phyloP scores from a whole-genome alignment of 2,329 filamentous ascomycete genomes.

The Xylaria multiplex region DNA sequence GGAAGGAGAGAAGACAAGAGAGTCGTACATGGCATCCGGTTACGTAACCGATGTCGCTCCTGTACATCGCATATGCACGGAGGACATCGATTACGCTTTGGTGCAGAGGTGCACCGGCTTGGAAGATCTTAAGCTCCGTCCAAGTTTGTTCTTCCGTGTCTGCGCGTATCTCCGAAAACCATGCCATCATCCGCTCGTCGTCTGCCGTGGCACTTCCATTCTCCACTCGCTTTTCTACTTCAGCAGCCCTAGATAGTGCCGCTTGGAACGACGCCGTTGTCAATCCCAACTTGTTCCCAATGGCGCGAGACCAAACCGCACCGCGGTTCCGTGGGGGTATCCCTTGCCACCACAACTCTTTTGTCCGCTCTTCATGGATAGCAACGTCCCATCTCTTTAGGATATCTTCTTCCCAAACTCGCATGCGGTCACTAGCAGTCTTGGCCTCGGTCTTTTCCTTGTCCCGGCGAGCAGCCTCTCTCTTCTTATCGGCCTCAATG shows the following conservation, averaged over 20 bases:
- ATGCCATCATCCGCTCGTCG: slow-evolving; percentile 65
- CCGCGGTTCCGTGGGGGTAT: slow-evolving; percentile 76
- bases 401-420: slow-evolving; percentile 80
- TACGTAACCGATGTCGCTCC: slow-evolving; percentile 82
- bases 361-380: slow-evolving; percentile 73
- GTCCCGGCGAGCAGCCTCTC: slow-evolving; percentile 62
- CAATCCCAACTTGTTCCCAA: slow-evolving; percentile 78
- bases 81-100: slow-evolving; percentile 75
- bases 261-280: slow-evolving; percentile 74
- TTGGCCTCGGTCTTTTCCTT: slow-evolving; percentile 65
- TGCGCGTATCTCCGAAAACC: slow-evolving; percentile 71
- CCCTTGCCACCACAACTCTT: slow-evolving; percentile 85
- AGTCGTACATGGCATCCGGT: slow-evolving; percentile 76
- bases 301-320: slow-evolving; percentile 74
- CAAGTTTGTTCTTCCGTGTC: slow-evolving; percentile 74
- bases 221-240: slow-evolving; percentile 67
- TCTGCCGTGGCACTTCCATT: slow-evolving; percentile 62
- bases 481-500: slow-evolving; percentile 68
- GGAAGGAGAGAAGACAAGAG: slow-evolving; percentile 1
- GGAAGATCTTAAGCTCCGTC: slow-evolving; percentile 78
- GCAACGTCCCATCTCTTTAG: slow-evolving; percentile 79
- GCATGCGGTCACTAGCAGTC: slow-evolving; percentile 63
- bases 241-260: slow-evolving; percentile 73
- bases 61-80: slow-evolving; percentile 83
- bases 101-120: slow-evolving; percentile 72